Evolutionary conservation across 2,329 filamentous ascomycete species (phyloP), one percentile per base, ranked within the genome.

Genomic region (Calonectria pteridis): DNA sequence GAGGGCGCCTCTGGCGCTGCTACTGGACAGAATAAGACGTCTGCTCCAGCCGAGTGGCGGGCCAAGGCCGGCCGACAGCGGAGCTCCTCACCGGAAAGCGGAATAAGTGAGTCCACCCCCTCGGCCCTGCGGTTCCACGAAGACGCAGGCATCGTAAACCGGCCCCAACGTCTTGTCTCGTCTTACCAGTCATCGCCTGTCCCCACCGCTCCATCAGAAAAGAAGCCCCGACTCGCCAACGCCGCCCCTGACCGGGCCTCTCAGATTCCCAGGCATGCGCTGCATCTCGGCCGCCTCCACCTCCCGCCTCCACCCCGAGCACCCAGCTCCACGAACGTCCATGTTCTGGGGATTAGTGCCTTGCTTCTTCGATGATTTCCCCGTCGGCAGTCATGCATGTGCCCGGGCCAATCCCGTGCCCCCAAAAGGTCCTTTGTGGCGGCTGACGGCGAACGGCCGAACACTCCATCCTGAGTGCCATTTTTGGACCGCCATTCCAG

Each of bases 11-110:
- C 23, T 28, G 55, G 16, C 33, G 4, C 13, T 40, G 55, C 35
- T 40, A 62, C 55, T 62, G 55, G 55, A 62, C 33, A 40, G 55
- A 62, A 62, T 14, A 14, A 20, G 23, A 11, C 5, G 9, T 37
- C 55, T 46, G 33, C n/a, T 37, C 9, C 55, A 62, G 55, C 23
- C 7, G 55, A 62, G 33, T 26, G 55, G 55, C 55, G 55, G 33
- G 23, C 35, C 35, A 62, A 62, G 55, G 2, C 55, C 31, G 31
- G 51, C 69, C 69, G 51, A 66, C 51, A 67, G 67, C 67, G 69
- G 69, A 71, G 69, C 69, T 71, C 69, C 69, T 64, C 58, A 23
- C 20, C 11, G n/a, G 51, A 37, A 33, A 69, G 26, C 29, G 29
- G 53, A 59, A 18, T 14, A 23, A 40, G 18, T 40, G 55, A 62